Base-by-base conservation (phyloP, 306 rosid species). In the Aeschynomene evenia region DNA sequence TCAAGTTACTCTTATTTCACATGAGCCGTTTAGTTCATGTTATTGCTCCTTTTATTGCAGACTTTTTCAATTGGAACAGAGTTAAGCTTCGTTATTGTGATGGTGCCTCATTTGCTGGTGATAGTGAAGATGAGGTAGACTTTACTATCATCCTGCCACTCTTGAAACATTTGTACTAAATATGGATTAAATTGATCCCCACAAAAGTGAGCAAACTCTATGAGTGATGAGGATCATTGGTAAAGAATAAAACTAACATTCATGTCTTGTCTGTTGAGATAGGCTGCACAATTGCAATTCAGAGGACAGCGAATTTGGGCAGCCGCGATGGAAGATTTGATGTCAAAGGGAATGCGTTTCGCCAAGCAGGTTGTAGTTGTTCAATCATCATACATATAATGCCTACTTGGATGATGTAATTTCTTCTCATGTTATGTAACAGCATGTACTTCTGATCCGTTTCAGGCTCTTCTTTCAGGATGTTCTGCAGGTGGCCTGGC, bases 401-500 rank as follows among this genome's bases (percentile, higher is more conserved):
- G 36, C 43, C 43, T 39, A 49, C 43, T 28, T 64, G n/a, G 51
- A 3, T 55, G 40, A 36, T 54, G 14, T n/a, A n/a, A n/a, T 40
- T 54, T 70, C 51, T 68, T 72, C 57, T 22, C 66, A 62, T 53
- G 53, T 21, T 50, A 33, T 12, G 20, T 60, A 40, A 40, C 46
- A 40, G 13, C 46, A 40, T 11, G 37, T 40, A 20, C 24, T 8
- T 28, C 15, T 22, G 18, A 20, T 56, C n/a, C 72, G 42, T 65
- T 78, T 73, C 87, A 94, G 91, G 92, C 97, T 74, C 91, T 95
- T 81, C 92, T 95, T 56, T 88, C 99, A 1, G 99, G 97, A 58
- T 95, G 99, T 82, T 95, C 99, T n/a, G 99, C 97, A 0, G 99
- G 99, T 2, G 99, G 99, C 64, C 71, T 95, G 39, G 99, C 99